These are phyloP conservation scores for Mortierella alpina DNA, from an alignment of 192 early-diverging fungal species.

Conservation along the genomic window DNA sequence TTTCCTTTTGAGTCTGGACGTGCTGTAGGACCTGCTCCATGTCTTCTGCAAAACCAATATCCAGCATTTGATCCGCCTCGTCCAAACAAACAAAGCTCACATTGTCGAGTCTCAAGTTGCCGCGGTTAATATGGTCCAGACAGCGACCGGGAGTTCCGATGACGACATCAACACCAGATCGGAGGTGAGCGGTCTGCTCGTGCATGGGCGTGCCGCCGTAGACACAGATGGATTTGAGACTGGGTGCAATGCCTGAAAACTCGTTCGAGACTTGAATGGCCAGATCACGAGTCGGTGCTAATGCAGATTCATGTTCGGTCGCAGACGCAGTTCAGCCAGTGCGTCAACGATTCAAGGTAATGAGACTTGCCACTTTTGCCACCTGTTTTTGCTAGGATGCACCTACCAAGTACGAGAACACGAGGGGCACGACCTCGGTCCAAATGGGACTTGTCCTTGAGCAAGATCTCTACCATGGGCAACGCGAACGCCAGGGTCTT, in stretches of 20 bases:
- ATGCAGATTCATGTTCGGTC: neutral
- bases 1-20: conserved; percentile 83
- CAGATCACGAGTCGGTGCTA: conserved; percentile 88
- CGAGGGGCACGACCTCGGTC: conserved; percentile 62
- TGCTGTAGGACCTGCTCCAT: conserved; percentile 83
- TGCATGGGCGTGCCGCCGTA: conserved; percentile 93
- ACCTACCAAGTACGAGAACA: conserved; percentile 62
- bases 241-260: conserved; percentile 71
- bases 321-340: neutral
- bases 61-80: conserved; percentile 88
- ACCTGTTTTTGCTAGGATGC: neutral
- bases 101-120: conserved; percentile 75
- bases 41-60: conserved; percentile 84
- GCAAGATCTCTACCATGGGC: conserved; percentile 75
- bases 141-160: conserved; percentile 89
- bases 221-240: conserved; percentile 75
- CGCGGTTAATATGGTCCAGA: conserved; percentile 84
- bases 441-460: conserved; percentile 47
- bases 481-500: conserved; percentile 84
- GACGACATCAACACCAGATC: conserved; percentile 78
- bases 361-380: neutral
- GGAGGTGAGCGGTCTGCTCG: conserved; percentile 84
- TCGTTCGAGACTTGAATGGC: conserved; percentile 91
- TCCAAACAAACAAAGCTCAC: conserved; percentile 77
- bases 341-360: neutral